A percentile compares a stretch with the other conserved stretches of the same genome.
phyloP scores from a whole-genome alignment of 1,139 yeast genomes.

The Candida sp. region DNA sequence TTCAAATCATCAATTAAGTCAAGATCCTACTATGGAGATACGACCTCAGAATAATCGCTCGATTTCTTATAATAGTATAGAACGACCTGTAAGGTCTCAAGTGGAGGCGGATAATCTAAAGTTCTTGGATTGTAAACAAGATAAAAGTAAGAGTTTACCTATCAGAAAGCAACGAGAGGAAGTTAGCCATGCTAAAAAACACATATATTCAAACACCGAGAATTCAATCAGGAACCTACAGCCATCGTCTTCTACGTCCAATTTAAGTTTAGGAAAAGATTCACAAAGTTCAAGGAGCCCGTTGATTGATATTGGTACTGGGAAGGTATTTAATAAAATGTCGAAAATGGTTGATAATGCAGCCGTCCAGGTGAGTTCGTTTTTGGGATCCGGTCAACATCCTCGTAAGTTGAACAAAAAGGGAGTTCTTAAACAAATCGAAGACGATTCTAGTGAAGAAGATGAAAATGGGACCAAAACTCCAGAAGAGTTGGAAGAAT shows the following conservation, averaged over 20 bases:
- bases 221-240: constrained; percentile 18
- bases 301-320: constrained; percentile 1
- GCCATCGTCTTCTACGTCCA: not conserved
- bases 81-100: not conserved
- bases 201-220: constrained; percentile 12
- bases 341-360: not conserved
- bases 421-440: not conserved
- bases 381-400: not conserved
- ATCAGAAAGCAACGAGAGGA: not conserved
- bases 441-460: constrained; percentile 20
- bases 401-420: not conserved
- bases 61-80: constrained; percentile 14
- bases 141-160: constrained; percentile 1
- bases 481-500: constrained; percentile 7
- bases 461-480: constrained; percentile 17
- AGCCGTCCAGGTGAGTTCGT: not conserved
- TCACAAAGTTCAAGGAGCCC: not conserved
- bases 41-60: constrained; percentile 20
- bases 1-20: constrained; percentile 2
- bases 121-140: not conserved
- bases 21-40: constrained; percentile 2
- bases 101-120: constrained; percentile 1
- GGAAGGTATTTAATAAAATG: not conserved
- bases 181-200: constrained; percentile 1
- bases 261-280: not conserved